A percentile compares a stretch with the other conserved stretches of the same genome.
phyloP scores from a whole-genome alignment of 2,329 filamentous ascomycete genomes.

The Juglanconis juglandina region DNA sequence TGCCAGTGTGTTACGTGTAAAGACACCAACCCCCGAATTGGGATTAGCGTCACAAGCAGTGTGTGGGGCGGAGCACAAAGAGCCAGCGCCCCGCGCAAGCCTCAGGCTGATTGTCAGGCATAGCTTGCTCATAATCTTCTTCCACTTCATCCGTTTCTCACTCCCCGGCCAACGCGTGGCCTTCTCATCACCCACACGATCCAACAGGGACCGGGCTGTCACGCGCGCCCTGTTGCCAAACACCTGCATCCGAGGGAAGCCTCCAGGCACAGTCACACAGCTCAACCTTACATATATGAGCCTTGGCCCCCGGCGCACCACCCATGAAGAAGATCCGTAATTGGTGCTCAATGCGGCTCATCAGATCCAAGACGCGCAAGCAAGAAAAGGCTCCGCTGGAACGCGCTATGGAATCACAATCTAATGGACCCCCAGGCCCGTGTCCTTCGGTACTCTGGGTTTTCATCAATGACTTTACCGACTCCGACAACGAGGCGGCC shows the following conservation, averaged over 20 bases:
- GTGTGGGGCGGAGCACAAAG: neutral
- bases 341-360: slow-evolving; percentile 12
- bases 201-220: no score
- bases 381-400: slow-evolving; percentile 3
- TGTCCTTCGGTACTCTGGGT: slow-evolving; percentile 1
- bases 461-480: slow-evolving; percentile 18
- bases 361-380: slow-evolving; percentile 12
- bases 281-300: neutral
- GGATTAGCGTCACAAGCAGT: neutral
- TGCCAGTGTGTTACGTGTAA: no score
- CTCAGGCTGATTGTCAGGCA: neutral
- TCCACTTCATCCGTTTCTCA: no score
- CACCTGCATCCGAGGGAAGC: neutral
- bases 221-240: no score
- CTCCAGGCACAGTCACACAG: neutral
- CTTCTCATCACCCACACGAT: no score
- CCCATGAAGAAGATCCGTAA: slow-evolving; percentile 13
- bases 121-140: neutral
- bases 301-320: neutral
- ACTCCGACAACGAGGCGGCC: slow-evolving; percentile 17
- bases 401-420: slow-evolving; percentile 10
- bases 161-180: no score
- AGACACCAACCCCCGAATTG: neutral
- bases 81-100: neutral
- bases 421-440: neutral